These are phyloP conservation scores for Exophiala sp. DNA, from an alignment of 2,329 filamentous ascomycete genomes.

Conservation along the genomic window DNA sequence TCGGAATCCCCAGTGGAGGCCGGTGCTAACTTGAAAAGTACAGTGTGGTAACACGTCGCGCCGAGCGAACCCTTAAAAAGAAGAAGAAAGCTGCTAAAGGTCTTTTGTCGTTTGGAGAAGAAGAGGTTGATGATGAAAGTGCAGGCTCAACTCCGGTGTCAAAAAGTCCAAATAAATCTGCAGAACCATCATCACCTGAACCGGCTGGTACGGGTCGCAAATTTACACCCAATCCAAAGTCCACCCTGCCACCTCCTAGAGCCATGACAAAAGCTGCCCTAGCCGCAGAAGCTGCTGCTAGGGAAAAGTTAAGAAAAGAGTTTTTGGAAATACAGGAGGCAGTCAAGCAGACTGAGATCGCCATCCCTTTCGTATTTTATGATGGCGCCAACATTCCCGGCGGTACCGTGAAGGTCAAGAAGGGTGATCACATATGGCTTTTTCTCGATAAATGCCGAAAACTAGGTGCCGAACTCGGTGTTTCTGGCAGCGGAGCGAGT, in stretches of 20 bases:
- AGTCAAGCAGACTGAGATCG: slow-evolving; percentile 81
- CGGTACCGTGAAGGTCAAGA: slow-evolving; percentile 77
- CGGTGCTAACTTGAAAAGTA: slow-evolving; percentile 51
- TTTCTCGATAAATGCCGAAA: slow-evolving; percentile 89
- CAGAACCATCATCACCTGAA: slow-evolving; percentile 18
- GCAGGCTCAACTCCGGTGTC: slow-evolving; percentile 30
- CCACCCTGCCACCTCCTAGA: slow-evolving; percentile 55
- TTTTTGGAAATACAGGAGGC: slow-evolving; percentile 77
- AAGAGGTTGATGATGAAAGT: slow-evolving; percentile 51
- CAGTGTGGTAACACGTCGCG: slow-evolving; percentile 48
- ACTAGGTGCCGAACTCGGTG: slow-evolving; percentile 74
- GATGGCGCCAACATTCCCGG: slow-evolving; percentile 86
- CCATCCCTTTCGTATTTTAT: slow-evolving; percentile 94
- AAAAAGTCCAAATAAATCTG: slow-evolving; percentile 10
- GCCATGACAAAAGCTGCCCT: slow-evolving; percentile 69
- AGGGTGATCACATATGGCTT: slow-evolving; percentile 88
- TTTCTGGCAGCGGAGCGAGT: slow-evolving; percentile 48
- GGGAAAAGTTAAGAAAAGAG: slow-evolving; percentile 68
- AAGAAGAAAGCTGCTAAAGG: slow-evolving; percentile 55
- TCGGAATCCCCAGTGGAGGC: slow-evolving; percentile 5
- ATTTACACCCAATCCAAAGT: slow-evolving; percentile 42
- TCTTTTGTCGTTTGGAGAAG: slow-evolving; percentile 59
- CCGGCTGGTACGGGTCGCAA: slow-evolving; percentile 25
- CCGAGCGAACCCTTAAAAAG: slow-evolving; percentile 39
- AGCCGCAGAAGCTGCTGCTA: slow-evolving; percentile 69